phyloP scores from a whole-genome alignment of 1,139 yeast species.

The Protomyces inouyei region DNA sequence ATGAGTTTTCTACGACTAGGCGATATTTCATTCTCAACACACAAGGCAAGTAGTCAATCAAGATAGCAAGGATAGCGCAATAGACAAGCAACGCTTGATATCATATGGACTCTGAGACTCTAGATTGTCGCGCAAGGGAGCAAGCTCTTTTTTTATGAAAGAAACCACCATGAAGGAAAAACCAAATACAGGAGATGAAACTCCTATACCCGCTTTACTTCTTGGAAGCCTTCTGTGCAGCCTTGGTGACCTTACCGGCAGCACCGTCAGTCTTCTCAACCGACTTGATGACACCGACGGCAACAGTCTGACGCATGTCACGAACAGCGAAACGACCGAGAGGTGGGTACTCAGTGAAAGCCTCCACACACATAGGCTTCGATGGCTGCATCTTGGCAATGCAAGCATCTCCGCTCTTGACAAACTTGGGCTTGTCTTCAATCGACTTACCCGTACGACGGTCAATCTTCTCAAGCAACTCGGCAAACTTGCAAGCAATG shows the following conservation, averaged over 20 bases:
- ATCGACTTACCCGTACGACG: conserved; percentile 86
- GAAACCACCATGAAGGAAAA: no score
- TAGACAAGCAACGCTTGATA: conserved; percentile 1
- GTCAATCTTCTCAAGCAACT: conserved; percentile 82
- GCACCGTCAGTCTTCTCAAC: conserved; percentile 79
- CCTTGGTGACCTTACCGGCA: conserved; percentile 99
- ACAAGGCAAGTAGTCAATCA: neutral
- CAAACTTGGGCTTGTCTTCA: conserved; percentile 78
- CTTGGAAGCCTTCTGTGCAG: conserved; percentile 98
- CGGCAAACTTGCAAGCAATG: conserved; percentile 88
- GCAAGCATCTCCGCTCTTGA: conserved; percentile 93
- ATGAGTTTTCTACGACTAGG: conserved; percentile 21
- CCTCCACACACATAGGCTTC: conserved; percentile 97
- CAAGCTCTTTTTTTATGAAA: no score
- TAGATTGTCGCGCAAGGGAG: no score
- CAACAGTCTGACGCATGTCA: conserved; percentile 99
- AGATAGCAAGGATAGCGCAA: neutral
- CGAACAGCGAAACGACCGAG: conserved; percentile 99
- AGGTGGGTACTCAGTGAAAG: conserved; percentile 97
- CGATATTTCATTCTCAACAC: conserved; percentile 18
- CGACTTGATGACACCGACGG: conserved; percentile 99
- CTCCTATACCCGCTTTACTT: conserved; percentile 50
- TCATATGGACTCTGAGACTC: neutral
- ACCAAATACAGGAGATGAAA: neutral
- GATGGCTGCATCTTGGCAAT: conserved; percentile 86